Conservation (phyloP, 441 rosid species). For the Pelargonium myrrhifolium region DNA sequence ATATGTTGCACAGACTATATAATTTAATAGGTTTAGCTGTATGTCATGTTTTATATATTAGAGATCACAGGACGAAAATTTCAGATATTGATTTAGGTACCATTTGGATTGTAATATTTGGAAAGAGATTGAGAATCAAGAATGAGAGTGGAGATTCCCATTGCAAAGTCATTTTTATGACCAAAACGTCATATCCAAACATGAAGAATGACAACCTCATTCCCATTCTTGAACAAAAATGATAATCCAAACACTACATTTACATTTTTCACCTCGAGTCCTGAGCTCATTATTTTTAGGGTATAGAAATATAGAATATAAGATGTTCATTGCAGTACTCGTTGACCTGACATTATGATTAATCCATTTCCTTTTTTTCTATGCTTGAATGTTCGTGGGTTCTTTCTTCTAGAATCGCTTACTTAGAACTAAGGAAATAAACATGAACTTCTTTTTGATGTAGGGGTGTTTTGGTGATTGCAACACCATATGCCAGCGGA, state of each 20-base stretch:
- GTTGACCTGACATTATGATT: not conserved
- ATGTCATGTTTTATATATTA: not conserved
- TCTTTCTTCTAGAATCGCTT: conserved; percentile 4
- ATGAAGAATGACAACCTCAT: too few species aligned
- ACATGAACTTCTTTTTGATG: conserved; percentile 19
- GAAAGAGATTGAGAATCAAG: too few species aligned
- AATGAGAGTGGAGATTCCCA: too few species aligned
- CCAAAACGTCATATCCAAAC: too few species aligned
- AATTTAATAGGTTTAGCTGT: not conserved
- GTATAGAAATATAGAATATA: not conserved
- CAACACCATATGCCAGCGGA: conserved; percentile 94
- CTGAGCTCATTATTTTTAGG: not conserved
- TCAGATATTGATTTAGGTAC: not conserved
- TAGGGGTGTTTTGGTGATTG: conserved; percentile 88
- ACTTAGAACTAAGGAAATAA: conserved; percentile 12
- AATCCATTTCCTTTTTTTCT: not conserved
- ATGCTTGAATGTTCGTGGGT: not conserved
- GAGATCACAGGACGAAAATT: not conserved
- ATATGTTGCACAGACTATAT: too few species aligned
- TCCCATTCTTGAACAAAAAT: too few species aligned
- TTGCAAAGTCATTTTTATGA: too few species aligned
- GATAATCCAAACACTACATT: too few species aligned
- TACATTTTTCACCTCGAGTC: not conserved
- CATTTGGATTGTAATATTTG: too few species aligned
- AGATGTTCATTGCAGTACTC: not conserved